phyloP scores from a whole-genome alignment of 371 early-diverging fungal genomes.

The Syncephalastrum sp. region DNA sequence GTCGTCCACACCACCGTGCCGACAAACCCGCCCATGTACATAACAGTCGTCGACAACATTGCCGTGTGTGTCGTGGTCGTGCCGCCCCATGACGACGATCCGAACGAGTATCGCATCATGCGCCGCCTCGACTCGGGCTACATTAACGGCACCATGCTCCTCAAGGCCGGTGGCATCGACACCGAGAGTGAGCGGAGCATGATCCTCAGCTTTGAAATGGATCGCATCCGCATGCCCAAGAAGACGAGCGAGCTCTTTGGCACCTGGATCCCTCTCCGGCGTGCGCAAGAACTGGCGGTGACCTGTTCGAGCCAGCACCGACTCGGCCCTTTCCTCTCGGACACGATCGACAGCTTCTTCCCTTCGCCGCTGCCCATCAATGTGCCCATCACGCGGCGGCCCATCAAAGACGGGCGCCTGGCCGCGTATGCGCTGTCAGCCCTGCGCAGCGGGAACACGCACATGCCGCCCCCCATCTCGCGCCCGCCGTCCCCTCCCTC shows the following conservation, averaged over 20 bases:
- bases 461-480: constrained; percentile 19
- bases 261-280: constrained; percentile 88
- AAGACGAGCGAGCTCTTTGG: constrained; percentile 74
- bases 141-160: constrained; percentile 83
- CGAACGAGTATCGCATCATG: constrained; percentile 61
- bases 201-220: constrained; percentile 83
- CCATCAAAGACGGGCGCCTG: constrained; percentile 25
- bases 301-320: constrained; percentile 81
- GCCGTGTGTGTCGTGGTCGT: constrained; percentile 73
- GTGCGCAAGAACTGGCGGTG: constrained; percentile 83
- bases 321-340: constrained; percentile 76
- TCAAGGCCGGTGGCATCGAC: constrained; percentile 84
- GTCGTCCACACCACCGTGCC: constrained; percentile 22
- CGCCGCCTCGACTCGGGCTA: constrained; percentile 78
- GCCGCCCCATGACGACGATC: constrained; percentile 41
- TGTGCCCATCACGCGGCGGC: constrained; percentile 25
- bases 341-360: constrained; percentile 69
- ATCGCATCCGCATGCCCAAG: constrained; percentile 74
- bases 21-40: constrained; percentile 60
- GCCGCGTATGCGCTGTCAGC: constrained; percentile 35
- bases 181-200: constrained; percentile 86
- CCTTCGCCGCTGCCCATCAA: constrained; percentile 70
- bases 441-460: constrained; percentile 25
- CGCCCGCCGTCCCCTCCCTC: constrained; percentile 13
- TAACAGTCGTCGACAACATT: constrained; percentile 73